phyloP scores from a whole-genome alignment of 768 basidiomycete species.

The Gymnopilus junonius region DNA sequence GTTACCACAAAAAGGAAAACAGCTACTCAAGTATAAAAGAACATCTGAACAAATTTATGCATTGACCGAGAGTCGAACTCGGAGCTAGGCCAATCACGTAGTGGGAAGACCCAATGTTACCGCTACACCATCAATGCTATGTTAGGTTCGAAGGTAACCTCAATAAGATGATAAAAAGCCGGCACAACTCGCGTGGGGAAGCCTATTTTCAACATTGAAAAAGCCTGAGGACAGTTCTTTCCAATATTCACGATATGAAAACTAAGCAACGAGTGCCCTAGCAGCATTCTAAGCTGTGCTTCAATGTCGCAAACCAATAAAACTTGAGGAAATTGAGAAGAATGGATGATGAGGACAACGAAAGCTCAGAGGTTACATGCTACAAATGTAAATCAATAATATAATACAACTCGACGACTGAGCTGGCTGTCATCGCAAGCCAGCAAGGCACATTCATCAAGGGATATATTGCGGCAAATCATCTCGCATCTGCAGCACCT shows the following conservation, averaged over 20 bases:
- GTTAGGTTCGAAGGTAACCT: too few species aligned
- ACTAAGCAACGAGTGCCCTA: too few species aligned
- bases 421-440: neutral
- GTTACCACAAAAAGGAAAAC: too few species aligned
- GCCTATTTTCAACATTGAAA: too few species aligned
- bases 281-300: too few species aligned
- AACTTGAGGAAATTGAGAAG: too few species aligned
- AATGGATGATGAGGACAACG: neutral
- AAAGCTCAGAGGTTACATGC: neutral
- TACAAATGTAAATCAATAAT: neutral
- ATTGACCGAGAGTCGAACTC: conserved; percentile 55
- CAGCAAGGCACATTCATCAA: neutral
- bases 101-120: conserved; percentile 83
- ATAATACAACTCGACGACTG: neutral
- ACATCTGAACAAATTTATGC: neutral
- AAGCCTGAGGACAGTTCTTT: too few species aligned
- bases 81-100: conserved; percentile 58
- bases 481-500: neutral
- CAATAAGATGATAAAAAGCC: too few species aligned
- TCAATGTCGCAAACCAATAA: too few species aligned
- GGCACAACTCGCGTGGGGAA: too few species aligned
- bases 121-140: conserved; percentile 24
- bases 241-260: too few species aligned
- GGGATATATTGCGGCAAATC: neutral
- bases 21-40: too few species aligned